Evolutionary conservation across 306 rosid species (phyloP).

Genomic region (Vachellia collinsii): DNA sequence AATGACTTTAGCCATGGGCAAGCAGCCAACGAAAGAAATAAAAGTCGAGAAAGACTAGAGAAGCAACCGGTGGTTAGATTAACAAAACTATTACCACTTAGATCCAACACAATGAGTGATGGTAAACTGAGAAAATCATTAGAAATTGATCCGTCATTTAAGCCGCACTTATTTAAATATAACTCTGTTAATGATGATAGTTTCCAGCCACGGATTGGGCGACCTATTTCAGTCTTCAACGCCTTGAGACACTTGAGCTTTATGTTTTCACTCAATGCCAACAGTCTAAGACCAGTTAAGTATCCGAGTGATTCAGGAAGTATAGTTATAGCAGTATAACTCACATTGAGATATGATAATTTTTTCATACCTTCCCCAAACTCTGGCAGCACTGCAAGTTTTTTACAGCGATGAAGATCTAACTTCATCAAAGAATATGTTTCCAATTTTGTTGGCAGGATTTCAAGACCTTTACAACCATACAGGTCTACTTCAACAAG

Average conservation of each 20-base stretch:
- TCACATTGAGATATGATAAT: background rate
- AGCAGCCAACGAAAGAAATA: background rate
- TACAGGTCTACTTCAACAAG: background rate
- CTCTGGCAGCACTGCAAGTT: background rate
- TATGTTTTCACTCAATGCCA: background rate
- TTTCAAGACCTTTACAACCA: background rate
- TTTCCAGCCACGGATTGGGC: background rate
- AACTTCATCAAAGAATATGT: background rate
- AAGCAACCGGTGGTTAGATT: background rate
- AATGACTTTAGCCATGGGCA: background rate
- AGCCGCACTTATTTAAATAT: background rate
- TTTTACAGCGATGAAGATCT: background rate
- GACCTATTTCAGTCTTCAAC: background rate
- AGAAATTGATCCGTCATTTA: background rate
- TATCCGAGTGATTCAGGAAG: background rate
- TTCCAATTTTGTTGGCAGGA: background rate
- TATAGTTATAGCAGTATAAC: background rate
- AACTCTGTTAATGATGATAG: background rate
- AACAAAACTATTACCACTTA: background rate
- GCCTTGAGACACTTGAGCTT: background rate
- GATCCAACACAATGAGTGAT: background rate
- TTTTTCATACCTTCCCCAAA: background rate
- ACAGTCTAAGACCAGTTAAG: background rate
- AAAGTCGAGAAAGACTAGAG: background rate
- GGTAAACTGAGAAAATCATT: background rate